Evolutionary conservation across 371 early-diverging fungal genomes (phyloP).

Genomic region (Actinomucor elegans): DNA sequence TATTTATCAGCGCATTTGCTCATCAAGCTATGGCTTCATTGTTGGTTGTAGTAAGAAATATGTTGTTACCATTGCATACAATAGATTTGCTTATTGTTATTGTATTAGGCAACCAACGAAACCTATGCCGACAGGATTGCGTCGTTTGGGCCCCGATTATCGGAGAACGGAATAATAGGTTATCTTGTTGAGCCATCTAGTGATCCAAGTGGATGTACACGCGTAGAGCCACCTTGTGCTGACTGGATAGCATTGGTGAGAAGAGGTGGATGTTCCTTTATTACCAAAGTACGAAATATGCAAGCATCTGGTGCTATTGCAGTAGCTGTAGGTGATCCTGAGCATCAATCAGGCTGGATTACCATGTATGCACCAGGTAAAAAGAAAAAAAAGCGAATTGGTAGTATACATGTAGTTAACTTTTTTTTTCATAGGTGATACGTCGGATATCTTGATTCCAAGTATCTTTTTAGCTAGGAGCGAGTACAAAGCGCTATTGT

Average conservation of each 20-base stretch:
- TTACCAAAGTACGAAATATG: conserved; percentile 87
- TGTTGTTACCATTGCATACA: background rate
- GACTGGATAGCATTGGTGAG: conserved; percentile 83
- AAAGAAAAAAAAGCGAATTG: too few species aligned
- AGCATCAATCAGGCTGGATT: conserved; percentile 63
- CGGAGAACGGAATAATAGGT: conserved; percentile 56
- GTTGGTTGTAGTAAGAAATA: conserved; percentile 23
- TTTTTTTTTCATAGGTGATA: conserved; percentile 54
- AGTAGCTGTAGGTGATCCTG: conserved; percentile 86
- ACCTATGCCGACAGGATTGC: conserved; percentile 59
- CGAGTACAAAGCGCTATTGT: conserved; percentile 56
- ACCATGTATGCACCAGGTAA: conserved; percentile 89
- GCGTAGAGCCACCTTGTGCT: conserved; percentile 28
- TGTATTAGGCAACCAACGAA: conserved; percentile 51
- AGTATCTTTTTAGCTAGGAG: conserved; percentile 72
- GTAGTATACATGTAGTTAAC: background rate
- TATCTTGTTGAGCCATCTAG: conserved; percentile 41
- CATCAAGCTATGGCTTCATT: conserved; percentile 15
- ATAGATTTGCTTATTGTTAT: background rate
- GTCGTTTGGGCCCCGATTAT: conserved; percentile 64
- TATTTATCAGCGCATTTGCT: too few species aligned
- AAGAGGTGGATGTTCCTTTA: conserved; percentile 85
- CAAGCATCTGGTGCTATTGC: conserved; percentile 85
- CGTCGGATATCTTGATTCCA: conserved; percentile 72
- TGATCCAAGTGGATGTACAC: conserved; percentile 41